Conservation (phyloP, 768 basidiomycete genomes). For the Cystofilobasidium bisporidii region DNA sequence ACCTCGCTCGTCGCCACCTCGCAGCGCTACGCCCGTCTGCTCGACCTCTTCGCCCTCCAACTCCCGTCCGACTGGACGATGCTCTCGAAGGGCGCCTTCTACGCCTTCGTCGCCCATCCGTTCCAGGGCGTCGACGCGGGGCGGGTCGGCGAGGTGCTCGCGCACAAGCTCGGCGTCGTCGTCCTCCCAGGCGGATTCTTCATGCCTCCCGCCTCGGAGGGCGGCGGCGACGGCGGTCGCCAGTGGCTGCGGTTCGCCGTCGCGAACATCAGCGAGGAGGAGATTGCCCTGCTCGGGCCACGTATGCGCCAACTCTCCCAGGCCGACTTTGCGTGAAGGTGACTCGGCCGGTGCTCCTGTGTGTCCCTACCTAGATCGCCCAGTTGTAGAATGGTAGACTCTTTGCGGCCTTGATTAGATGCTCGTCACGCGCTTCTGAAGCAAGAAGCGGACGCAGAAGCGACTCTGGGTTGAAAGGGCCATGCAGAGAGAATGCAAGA, state of each 20-base stretch:
- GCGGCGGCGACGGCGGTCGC: constrained; percentile 34
- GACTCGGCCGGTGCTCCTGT: too few species aligned
- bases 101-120: constrained; percentile 60
- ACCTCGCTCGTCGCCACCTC: constrained; percentile 40
- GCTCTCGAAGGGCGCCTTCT: constrained; percentile 62
- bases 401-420: too few species aligned
- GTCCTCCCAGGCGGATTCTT: constrained; percentile 62
- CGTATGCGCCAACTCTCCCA: constrained; percentile 33
- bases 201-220: constrained; percentile 35
- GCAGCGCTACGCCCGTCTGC: constrained; percentile 48
- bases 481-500: too few species aligned
- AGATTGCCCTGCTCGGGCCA: constrained; percentile 33
- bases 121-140: constrained; percentile 45
- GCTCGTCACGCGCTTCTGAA: too few species aligned
- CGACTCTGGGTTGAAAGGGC: too few species aligned
- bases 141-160: constrained; percentile 54
- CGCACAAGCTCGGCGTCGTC: constrained; percentile 55
- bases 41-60: constrained; percentile 48
- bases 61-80: constrained; percentile 55
- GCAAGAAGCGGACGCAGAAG: too few species aligned
- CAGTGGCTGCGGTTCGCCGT: constrained; percentile 68
- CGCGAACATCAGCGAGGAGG: constrained; percentile 63
- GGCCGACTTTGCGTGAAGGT: constrained; percentile 10
- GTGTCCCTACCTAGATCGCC: too few species aligned
- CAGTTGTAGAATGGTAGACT: too few species aligned